Base-by-base conservation (phyloP, 371 early-diverging fungal species). In the Circinella umbellata region DNA sequence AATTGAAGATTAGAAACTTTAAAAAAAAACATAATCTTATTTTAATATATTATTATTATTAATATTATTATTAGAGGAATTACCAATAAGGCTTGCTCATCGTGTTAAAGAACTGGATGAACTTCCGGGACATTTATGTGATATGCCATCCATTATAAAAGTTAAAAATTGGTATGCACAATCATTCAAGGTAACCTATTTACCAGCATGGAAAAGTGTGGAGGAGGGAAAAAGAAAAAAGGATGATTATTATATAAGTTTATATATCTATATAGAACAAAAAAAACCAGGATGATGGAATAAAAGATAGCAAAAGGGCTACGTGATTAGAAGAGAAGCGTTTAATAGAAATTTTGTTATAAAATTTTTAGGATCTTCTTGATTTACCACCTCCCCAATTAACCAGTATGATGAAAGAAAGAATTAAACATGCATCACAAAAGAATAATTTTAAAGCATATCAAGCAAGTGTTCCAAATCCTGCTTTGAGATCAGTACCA, bases 81-180 rank as follows among this genome's bases (percentile, higher is more conserved):
- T 98, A 55, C 97, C 98, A 17, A 94, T 98, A 68, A 92, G 98
- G 14, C 82, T 98, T n/a, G 97, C 99, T 0, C 96, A 96, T 73
- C 89, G 99, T 49, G 97, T 97, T 17, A 95, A 96, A 55, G 99
- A 98, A 77, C 87, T 98, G 48, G 98, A 97, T 63, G 90, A 92
- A 67, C 85, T 97, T 35, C 99, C 99, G 0, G 84, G 92, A 69
- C 87, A 86, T 70, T 85, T 98, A 27, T 91, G 91, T 65, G 87
- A 92, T 34, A 96, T 96, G 96, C 94, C 94, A n/a, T 92, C 94
- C 6, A 93, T 98, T 64, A 68, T 89, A 51, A 89, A 90, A 49
- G 99, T 98, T 54, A 96, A 96, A 78, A 87, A 96, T 71, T 96
- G 96, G 97, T 98, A 98, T 76, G 91, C 95, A 46, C 94, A 96